Conservation (phyloP, 2,329 filamentous ascomycete species). For the Ceratocystis smalleyi region DNA sequence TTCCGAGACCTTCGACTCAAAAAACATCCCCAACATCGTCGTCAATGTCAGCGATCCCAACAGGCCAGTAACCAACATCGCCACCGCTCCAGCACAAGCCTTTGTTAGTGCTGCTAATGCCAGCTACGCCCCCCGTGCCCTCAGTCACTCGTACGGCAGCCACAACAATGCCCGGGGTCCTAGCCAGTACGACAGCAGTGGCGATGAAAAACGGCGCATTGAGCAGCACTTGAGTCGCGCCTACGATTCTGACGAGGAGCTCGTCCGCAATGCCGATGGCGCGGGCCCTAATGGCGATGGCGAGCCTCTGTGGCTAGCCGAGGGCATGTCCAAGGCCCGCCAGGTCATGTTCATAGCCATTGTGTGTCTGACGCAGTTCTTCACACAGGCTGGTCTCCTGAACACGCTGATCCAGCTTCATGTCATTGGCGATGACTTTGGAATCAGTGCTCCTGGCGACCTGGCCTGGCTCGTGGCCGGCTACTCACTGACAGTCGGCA, state of each 20-base stretch:
- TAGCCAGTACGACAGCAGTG: not conserved
- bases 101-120: conserved; percentile 2
- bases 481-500: conserved; percentile 39
- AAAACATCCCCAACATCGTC: conserved; percentile 7
- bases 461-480: conserved; percentile 42
- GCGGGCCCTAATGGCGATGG: not conserved
- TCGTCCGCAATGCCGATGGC: not conserved
- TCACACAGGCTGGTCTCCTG: conserved; percentile 25
- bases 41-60: conserved; percentile 7
- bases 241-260: conserved; percentile 10
- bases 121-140: not conserved
- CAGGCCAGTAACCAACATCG: not conserved
- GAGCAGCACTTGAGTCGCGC: not conserved
- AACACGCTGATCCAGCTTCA: conserved; percentile 31
- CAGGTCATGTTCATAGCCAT: conserved; percentile 28
- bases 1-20: not conserved
- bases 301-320: conserved; percentile 13
- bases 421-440: conserved; percentile 26
- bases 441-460: conserved; percentile 28
- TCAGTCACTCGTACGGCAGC: not conserved
- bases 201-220: conserved; percentile 5
- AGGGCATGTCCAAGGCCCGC: conserved; percentile 18
- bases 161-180: not conserved
- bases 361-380: conserved; percentile 33
- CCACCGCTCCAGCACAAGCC: conserved; percentile 4